Percentiles rank a stretch among this genome's conserved stretches.
Conservation (phyloP, 805 yeast species). For the Saccharomyces cerevisiae region DNA sequence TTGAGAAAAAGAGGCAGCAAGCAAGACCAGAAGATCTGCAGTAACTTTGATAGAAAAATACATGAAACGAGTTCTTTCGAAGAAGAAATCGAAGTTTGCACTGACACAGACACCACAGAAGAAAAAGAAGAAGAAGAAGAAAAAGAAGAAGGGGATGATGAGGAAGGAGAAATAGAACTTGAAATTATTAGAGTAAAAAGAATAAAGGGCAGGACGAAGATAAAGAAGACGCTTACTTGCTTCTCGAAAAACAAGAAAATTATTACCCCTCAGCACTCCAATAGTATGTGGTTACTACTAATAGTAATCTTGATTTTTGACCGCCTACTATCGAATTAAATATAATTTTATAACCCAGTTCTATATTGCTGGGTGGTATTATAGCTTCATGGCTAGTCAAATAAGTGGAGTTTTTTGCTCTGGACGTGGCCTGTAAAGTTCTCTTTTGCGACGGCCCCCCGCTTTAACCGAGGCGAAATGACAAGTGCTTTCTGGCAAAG, state of each 20-base stretch:
- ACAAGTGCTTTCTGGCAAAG: not conserved
- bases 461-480: not conserved
- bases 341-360: not conserved
- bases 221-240: not conserved
- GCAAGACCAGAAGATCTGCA: not conserved
- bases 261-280: not conserved
- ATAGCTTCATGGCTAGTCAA: not conserved
- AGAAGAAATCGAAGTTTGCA: not conserved
- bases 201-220: not conserved
- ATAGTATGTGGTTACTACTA: not conserved
- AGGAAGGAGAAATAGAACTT: not conserved
- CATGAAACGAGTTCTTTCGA: not conserved
- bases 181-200: not conserved
- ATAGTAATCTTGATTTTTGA: not conserved
- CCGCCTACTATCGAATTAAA: not conserved
- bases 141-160: not conserved
- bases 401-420: not conserved
- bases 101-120: not conserved
- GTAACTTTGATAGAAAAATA: not conserved
- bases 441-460: not conserved
- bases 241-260: not conserved
- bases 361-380: not conserved
- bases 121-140: not conserved
- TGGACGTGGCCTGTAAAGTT: not conserved
- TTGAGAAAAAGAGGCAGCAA: not conserved